Conservation (phyloP, 495 filamentous ascomycete species). For the Penicillium parvum region DNA sequence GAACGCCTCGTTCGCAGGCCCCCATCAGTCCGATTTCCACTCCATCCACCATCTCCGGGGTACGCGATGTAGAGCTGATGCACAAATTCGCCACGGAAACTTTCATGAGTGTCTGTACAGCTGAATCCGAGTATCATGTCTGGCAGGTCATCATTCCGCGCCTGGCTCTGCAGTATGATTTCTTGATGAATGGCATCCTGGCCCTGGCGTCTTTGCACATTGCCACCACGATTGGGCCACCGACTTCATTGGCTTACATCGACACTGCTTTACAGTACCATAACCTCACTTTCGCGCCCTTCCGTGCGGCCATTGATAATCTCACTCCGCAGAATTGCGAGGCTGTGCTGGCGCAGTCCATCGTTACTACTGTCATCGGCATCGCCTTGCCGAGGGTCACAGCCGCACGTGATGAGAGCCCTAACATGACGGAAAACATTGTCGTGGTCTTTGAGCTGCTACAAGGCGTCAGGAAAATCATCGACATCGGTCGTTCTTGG, state of each 20-base stretch:
- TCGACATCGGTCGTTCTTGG: slow-evolving; percentile 29
- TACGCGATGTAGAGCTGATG: slow-evolving; percentile 38
- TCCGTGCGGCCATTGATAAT: slow-evolving; percentile 41
- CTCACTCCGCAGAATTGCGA: slow-evolving; percentile 45
- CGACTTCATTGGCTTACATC: slow-evolving; percentile 41
- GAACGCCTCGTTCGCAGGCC: slow-evolving; percentile 12
- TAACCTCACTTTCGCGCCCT: slow-evolving; percentile 43
- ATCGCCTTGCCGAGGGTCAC: slow-evolving; percentile 44
- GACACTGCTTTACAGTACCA: slow-evolving; percentile 49
- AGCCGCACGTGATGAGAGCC: slow-evolving; percentile 25
- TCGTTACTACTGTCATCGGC: slow-evolving; percentile 45
- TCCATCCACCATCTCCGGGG: slow-evolving; percentile 18
- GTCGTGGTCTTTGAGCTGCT: slow-evolving; percentile 34
- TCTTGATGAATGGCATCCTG: slow-evolving; percentile 53
- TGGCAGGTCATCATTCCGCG: slow-evolving; percentile 44
- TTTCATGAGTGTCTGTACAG: slow-evolving; percentile 30
- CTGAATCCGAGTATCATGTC: slow-evolving; percentile 21
- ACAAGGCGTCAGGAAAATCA: slow-evolving; percentile 35
- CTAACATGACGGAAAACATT: slow-evolving; percentile 37
- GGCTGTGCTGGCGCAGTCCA: slow-evolving; percentile 50
- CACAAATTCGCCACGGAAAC: slow-evolving; percentile 42
- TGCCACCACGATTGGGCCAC: slow-evolving; percentile 34
- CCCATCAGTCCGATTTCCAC: slow-evolving; percentile 19
- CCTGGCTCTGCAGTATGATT: slow-evolving; percentile 46
- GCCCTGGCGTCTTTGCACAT: slow-evolving; percentile 52